Base-by-base conservation (phyloP, 2,329 filamentous ascomycete species). In the Aureobasidium vineae region DNA sequence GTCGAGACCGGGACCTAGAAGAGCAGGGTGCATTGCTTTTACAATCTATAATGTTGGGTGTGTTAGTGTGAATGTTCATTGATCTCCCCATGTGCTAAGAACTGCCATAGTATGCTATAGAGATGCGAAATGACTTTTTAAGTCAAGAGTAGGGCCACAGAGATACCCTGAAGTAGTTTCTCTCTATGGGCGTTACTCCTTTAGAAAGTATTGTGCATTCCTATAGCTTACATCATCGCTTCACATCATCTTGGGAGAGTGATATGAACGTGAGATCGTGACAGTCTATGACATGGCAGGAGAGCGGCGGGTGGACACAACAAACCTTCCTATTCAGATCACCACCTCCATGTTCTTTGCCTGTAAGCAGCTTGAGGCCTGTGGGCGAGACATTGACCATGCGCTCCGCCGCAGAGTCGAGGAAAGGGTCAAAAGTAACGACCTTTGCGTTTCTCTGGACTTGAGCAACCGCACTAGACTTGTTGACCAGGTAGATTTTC, bases 341-440 rank as follows among this genome's bases (percentile, higher is more conserved):
- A 31, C 50, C 26, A 23, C 61, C 63, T 11, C 40, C 52, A 7
- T 49, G 40, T 8, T 69, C 73, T 66, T 70, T 71, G n/a, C 67
- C 69, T 5, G 26, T 56, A 56, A 74, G 70, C 0, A 76, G 73
- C 2, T 69, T 67, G 56, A 75, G 71, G 0, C 73, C 75, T 6
- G 72, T 66, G 6, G 72, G 70, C 11, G 73, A 74, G 19, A 80
- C 70, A 3, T 75, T 76, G 33, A 82, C 73, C 7, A 79, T 73
- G 52, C 76, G 75, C 28, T 78, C 72, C 1, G 75, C 75, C 2
- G 79, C 75, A 4, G 79, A 75, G 3, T 76, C 68, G 13, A 77
- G 73, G 31, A 83, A 75, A 0, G 77, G 77, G 40, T 79, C 78
- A 68, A 82, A 82, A 0, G 75, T 77, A 21, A 83, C 71, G 33